These are phyloP conservation scores for Epichloe sibirici DNA, from an alignment of 2,329 filamentous ascomycete genomes.

Conservation along the genomic window DNA sequence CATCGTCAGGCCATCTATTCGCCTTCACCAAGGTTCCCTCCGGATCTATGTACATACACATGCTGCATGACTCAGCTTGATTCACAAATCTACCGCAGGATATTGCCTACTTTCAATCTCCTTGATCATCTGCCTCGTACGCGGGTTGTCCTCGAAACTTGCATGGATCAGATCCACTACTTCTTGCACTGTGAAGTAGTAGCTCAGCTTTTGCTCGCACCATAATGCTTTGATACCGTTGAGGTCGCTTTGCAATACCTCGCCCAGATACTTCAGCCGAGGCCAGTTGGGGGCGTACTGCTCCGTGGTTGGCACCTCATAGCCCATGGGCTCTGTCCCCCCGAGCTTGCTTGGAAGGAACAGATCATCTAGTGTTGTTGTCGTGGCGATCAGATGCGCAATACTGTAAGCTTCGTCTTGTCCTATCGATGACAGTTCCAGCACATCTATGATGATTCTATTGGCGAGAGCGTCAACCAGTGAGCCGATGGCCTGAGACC, in stretches of 20 bases:
- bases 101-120: constrained; percentile 43
- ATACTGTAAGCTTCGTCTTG: constrained; percentile 53
- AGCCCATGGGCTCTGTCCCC: constrained; percentile 15
- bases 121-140: constrained; percentile 44
- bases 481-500: constrained; percentile 50
- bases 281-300: constrained; percentile 52
- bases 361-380: constrained; percentile 47
- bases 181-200: constrained; percentile 49
- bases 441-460: constrained; percentile 49
- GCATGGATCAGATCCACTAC: constrained; percentile 49
- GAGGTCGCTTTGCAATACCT: constrained; percentile 54
- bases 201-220: constrained; percentile 52
- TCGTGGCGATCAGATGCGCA: constrained; percentile 42
- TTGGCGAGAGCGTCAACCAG: constrained; percentile 45
- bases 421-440: constrained; percentile 48
- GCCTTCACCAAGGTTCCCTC: background rate
- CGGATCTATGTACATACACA: background rate
- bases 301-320: constrained; percentile 40
- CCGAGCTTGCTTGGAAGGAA: constrained; percentile 37
- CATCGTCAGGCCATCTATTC: no score
- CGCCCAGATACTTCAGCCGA: constrained; percentile 49
- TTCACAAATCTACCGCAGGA: constrained; percentile 17
- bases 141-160: constrained; percentile 51
- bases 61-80: background rate
- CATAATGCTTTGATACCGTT: constrained; percentile 51